Percentiles rank a stretch among this genome's conserved stretches.
phyloP scores from a whole-genome alignment of 805 yeast genomes.

The Barnettozyma botsteinii region DNA sequence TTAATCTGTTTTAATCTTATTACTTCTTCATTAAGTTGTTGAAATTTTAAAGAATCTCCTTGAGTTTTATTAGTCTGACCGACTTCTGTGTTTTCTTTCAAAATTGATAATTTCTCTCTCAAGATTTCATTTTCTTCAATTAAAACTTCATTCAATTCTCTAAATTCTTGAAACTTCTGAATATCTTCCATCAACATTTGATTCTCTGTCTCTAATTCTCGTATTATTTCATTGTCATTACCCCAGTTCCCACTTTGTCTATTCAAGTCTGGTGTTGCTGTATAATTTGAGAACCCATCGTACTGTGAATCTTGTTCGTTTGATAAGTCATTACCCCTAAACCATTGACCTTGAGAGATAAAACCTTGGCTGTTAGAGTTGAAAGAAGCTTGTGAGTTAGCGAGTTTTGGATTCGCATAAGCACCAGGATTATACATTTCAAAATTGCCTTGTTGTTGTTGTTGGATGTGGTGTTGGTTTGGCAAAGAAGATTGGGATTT shows the following conservation, averaged over 20 bases:
- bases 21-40: slow-evolving; percentile 4
- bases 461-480: no score
- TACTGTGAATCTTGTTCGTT: not conserved
- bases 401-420: not conserved
- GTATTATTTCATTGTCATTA: not conserved
- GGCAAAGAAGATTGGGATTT: slow-evolving; percentile 1
- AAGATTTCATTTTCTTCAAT: slow-evolving; percentile 11
- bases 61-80: no score
- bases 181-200: slow-evolving; percentile 5
- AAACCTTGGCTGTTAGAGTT: not conserved
- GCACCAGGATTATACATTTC: not conserved
- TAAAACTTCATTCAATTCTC: slow-evolving; percentile 11
- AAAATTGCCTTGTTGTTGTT: not conserved
- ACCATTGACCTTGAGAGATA: slow-evolving; percentile 9
- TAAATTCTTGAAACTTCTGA: slow-evolving; percentile 7
- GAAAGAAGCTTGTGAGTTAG: not conserved
- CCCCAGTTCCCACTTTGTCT: slow-evolving; percentile 2
- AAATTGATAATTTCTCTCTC: slow-evolving; percentile 4
- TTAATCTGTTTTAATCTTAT: slow-evolving; percentile 1
- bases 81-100: no score
- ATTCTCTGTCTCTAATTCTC: slow-evolving; percentile 12
- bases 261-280: slow-evolving; percentile 12
- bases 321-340: not conserved
- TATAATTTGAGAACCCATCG: slow-evolving; percentile 5
- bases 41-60: not conserved